Evolutionary conservation across 345 rosid genomes (phyloP), one percentile per base, ranked within the genome.

Genomic region (Citrus unshiu): DNA sequence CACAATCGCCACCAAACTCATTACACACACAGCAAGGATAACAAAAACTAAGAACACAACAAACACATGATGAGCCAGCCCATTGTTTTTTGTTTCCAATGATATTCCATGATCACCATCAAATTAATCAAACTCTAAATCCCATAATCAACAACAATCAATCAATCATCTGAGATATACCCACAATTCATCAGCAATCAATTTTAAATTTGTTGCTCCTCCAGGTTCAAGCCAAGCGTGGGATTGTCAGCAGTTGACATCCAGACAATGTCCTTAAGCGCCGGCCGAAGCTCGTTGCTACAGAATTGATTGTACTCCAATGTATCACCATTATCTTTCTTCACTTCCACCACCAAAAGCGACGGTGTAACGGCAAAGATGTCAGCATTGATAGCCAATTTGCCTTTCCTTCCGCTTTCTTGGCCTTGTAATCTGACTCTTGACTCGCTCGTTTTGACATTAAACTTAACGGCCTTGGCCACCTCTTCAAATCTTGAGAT

Each of bases 231-330:
- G 84, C 93, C 40, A 4, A 88, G 78, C 0, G 91, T 84, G 3
- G 92, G 81, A 68, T 87, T 85, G 14, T 84, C 87, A 0, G 80
- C 58, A 3, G 81, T 81, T 0, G 92, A 88, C 21, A 86, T 95
- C 98, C 98, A 93, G 29, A 93, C 79, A 16, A 95, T 92, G 86
- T 93, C 98, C 61, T 93, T 93, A 4, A 95, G 93, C 46, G 97
- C 96, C 77, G 99, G 99, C 84, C 97, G 87, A 35, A 93, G 90
- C 78, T 92, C 93, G 67, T 93, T 84, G 76, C 84, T 89, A 82
- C 98, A 95, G 86, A 95, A 95, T 83, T 89, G 92, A 62, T 95
- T 93, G 64, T 92, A 95, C 84, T 95, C 99, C 16, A 93, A 77
- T 0, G 99, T 93, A 21, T 95, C 99, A 3, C 99, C 98, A 5